Evolutionary conservation across 2,329 filamentous ascomycete genomes (phyloP).

Genomic region (Fusarium denticulatum): DNA sequence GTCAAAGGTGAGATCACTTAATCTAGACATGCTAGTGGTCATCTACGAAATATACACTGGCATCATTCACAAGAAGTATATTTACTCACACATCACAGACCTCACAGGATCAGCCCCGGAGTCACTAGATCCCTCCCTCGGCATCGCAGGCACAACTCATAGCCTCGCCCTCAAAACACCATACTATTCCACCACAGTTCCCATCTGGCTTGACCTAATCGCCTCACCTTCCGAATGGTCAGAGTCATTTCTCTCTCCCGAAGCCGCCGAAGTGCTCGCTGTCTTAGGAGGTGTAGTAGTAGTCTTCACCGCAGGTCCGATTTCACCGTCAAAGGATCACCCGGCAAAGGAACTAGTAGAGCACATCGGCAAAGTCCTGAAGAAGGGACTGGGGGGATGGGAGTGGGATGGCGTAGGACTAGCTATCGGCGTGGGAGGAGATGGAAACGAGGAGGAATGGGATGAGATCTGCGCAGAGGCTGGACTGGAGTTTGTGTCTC

Average conservation of each 20-base stretch:
- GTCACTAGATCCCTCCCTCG: slow-evolving; percentile 48
- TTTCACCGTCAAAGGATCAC: slow-evolving; percentile 14
- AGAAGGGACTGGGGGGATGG: slow-evolving; percentile 67
- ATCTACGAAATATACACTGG: not conserved
- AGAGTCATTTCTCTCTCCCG: slow-evolving; percentile 65
- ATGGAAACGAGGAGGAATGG: slow-evolving; percentile 64
- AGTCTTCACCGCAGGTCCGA: slow-evolving; percentile 47
- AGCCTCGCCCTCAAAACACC: slow-evolving; percentile 63
- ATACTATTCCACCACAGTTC: slow-evolving; percentile 70
- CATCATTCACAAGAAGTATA: not conserved
- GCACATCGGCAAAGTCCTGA: slow-evolving; percentile 64
- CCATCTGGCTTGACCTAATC: slow-evolving; percentile 75
- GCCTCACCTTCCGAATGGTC: slow-evolving; percentile 64
- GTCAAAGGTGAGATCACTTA: slow-evolving; percentile 59
- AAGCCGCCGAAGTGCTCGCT: slow-evolving; percentile 69
- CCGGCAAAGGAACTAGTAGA: slow-evolving; percentile 56
- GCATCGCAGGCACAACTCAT: slow-evolving; percentile 70
- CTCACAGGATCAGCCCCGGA: slow-evolving; percentile 59
- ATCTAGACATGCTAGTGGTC: not conserved
- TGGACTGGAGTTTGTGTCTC: slow-evolving; percentile 72
- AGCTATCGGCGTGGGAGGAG: slow-evolving; percentile 65
- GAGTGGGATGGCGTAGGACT: slow-evolving; percentile 72
- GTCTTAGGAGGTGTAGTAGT: slow-evolving; percentile 69
- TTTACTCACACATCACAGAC: slow-evolving; percentile 50
- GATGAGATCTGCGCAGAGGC: slow-evolving; percentile 67